These are phyloP conservation scores for Saccharomyces uvarum DNA, from an alignment of 1,139 yeast species.

Conservation along the genomic window DNA sequence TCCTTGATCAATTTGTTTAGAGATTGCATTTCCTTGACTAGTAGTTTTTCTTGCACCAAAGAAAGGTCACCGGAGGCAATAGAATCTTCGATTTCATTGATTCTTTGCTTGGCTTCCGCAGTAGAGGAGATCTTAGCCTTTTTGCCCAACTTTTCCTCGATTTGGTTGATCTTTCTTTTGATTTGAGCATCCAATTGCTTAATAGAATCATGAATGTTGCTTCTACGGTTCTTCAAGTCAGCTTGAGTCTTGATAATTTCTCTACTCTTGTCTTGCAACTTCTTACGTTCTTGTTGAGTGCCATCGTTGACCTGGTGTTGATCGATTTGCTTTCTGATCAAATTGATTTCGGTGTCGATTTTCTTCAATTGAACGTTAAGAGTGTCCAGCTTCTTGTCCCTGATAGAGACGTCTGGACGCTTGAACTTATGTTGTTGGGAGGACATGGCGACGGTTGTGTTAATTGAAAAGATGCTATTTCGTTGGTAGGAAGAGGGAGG, in stretches of 20 bases:
- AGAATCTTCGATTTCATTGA: slow-evolving; percentile 60
- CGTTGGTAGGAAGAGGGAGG: not conserved
- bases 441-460: slow-evolving; percentile 2
- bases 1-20: slow-evolving; percentile 79
- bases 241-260: slow-evolving; percentile 62
- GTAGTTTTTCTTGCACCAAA: slow-evolving; percentile 85
- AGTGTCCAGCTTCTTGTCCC: slow-evolving; percentile 52
- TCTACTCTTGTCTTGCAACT: slow-evolving; percentile 58
- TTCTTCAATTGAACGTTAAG: slow-evolving; percentile 64
- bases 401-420: slow-evolving; percentile 60
- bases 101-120: slow-evolving; percentile 72
- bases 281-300: slow-evolving; percentile 49
- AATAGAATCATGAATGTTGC: slow-evolving; percentile 61
- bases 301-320: slow-evolving; percentile 36
- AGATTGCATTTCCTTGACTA: slow-evolving; percentile 76
- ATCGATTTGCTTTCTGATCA: slow-evolving; percentile 33
- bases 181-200: slow-evolving; percentile 61
- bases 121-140: slow-evolving; percentile 57
- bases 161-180: slow-evolving; percentile 71
- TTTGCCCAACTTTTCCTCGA: slow-evolving; percentile 39
- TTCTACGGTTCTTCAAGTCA: slow-evolving; percentile 63
- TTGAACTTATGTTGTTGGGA: slow-evolving; percentile 34
- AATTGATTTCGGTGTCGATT: slow-evolving; percentile 43
- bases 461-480: not conserved
- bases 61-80: slow-evolving; percentile 77